phyloP scores from a whole-genome alignment of 768 basidiomycete genomes.

The Brasilioporus rufonigricans region DNA sequence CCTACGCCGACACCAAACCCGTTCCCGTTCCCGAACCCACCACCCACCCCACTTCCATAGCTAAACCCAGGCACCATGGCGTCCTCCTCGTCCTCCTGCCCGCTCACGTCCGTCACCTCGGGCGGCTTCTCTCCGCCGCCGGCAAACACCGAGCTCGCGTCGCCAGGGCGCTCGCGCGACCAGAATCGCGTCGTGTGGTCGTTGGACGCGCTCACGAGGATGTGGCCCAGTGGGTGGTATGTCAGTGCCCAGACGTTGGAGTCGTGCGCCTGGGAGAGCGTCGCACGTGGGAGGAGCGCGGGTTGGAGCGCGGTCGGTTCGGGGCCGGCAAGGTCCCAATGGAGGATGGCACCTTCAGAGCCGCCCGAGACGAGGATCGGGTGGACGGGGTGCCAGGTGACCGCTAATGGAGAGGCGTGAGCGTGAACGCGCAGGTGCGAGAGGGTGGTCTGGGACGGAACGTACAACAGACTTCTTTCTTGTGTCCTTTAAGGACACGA shows the following conservation, averaged over 20 bases:
- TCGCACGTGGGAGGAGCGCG: conserved; percentile 65
- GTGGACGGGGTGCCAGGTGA: conserved; percentile 96
- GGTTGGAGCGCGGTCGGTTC: conserved; percentile 38
- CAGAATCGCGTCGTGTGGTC: conserved; percentile 99
- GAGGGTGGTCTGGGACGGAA: conserved; percentile 12
- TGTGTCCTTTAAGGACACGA: conserved; percentile 90
- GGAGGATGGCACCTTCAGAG: conserved; percentile 88
- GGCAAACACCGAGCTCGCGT: conserved; percentile 70
- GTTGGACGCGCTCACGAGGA: conserved; percentile 92
- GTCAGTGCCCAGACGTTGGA: conserved; percentile 95
- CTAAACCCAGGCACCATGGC: conserved; percentile 68
- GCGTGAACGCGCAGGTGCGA: background rate
- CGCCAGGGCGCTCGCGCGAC: conserved; percentile 89
- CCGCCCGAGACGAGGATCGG: conserved; percentile 92
- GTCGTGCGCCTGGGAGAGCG: conserved; percentile 95
- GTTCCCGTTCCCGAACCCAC: conserved; percentile 6
- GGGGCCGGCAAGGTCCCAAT: conserved; percentile 87
- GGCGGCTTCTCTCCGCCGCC: conserved; percentile 86
- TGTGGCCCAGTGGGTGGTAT: conserved; percentile 94
- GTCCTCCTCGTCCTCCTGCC: conserved; percentile 74
- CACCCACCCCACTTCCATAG: conserved; percentile 22
- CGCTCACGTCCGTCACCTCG: conserved; percentile 53
- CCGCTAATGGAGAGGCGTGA: conserved; percentile 7
- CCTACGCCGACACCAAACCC: conserved; percentile 24
- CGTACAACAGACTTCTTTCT: conserved; percentile 97